Percentiles rank a stretch among this genome's conserved stretches.
phyloP scores from a whole-genome alignment of 305 asterid species.

The Fraxinus albicans region DNA sequence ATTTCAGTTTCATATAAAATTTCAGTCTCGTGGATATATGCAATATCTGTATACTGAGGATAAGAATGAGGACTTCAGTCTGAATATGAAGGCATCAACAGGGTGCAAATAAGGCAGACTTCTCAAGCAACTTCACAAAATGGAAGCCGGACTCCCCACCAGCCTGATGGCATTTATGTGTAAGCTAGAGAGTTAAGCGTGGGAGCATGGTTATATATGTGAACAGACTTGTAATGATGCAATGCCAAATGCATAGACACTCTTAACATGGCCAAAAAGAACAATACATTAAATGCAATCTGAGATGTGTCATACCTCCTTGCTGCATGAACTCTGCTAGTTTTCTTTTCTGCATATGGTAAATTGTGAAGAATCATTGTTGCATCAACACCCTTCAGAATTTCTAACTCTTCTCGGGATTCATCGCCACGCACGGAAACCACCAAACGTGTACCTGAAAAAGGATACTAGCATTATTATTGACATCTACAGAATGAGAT shows the following conservation, averaged over 20 bases:
- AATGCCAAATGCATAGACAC: neutral
- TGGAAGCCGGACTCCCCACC: neutral
- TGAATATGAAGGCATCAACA: neutral
- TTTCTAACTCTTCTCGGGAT: slow-evolving; percentile 63
- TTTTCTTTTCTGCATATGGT: slow-evolving; percentile 70
- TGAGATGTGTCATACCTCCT: slow-evolving; percentile 55
- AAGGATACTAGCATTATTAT: slow-evolving; percentile 18
- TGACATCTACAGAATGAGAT: neutral
- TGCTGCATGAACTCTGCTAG: slow-evolving; percentile 96
- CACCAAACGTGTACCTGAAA: slow-evolving; percentile 79
- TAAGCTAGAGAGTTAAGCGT: neutral
- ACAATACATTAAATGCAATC: neutral
- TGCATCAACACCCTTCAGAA: slow-evolving; percentile 69
- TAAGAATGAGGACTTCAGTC: neutral
- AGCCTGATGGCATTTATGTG: neutral
- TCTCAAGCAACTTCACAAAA: neutral
- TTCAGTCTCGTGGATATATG: neutral
- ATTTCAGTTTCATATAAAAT: neutral
- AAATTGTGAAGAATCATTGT: slow-evolving; percentile 82
- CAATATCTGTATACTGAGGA: neutral
- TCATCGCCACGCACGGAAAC: slow-evolving; percentile 91
- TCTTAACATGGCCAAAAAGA: neutral
- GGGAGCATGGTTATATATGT: neutral
- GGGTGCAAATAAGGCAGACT: neutral
- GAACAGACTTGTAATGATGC: neutral